Evolutionary conservation across 352 stramenopile species (phyloP).

Genomic region (Phytophthora ohioensis): DNA sequence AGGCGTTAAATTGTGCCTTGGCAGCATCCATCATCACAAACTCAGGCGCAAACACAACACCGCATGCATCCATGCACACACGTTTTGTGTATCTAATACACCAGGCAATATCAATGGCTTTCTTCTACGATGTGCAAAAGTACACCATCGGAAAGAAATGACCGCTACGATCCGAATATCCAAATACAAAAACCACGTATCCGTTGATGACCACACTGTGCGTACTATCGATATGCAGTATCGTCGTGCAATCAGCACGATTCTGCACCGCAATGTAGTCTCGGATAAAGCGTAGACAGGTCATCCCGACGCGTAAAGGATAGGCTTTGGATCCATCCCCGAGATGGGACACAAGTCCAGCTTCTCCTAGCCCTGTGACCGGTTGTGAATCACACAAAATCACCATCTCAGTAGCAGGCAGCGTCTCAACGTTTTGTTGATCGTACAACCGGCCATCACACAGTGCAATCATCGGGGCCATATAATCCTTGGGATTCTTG

Average conservation of each 20-base stretch:
- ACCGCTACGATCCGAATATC: constrained; percentile 1
- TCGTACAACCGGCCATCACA: too few species aligned
- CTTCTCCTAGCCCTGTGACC: too few species aligned
- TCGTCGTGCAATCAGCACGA: background rate
- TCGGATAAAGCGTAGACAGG: background rate
- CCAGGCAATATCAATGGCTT: constrained; percentile 7
- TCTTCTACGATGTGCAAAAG: constrained; percentile 4
- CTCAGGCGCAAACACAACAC: background rate
- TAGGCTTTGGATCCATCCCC: background rate
- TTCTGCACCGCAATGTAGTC: background rate
- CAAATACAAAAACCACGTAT: constrained; percentile 7
- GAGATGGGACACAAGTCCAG: too few species aligned
- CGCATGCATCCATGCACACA: constrained; percentile 1
- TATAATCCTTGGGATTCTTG: too few species aligned
- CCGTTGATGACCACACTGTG: constrained; percentile 11
- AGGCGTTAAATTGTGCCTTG: constrained; percentile 10
- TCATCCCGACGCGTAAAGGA: constrained; percentile 3
- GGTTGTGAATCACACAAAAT: too few species aligned
- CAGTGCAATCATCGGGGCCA: too few species aligned
- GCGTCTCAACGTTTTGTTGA: too few species aligned
- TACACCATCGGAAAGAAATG: constrained; percentile 4
- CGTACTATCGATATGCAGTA: constrained; percentile 12
- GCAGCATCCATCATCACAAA: constrained; percentile 11
- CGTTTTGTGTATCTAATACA: constrained; percentile 5
- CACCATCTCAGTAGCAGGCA: too few species aligned